Evolutionary conservation across 1,139 yeast species (phyloP).

Genomic region (Candida dubliniensis): DNA sequence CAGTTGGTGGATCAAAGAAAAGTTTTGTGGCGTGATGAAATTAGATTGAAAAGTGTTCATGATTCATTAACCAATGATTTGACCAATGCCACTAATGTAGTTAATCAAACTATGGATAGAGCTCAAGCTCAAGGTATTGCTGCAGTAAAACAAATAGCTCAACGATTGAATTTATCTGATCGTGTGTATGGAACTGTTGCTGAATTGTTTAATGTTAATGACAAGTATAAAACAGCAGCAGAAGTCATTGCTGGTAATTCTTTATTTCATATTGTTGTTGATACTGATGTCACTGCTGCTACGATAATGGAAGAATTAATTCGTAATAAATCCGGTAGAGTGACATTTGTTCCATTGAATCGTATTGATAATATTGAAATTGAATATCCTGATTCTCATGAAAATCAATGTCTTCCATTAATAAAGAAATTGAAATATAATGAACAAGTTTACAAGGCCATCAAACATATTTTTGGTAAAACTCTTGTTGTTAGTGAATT

Average conservation of each 20-base stretch:
- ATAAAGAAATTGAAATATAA: slow-evolving; percentile 69
- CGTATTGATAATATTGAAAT: slow-evolving; percentile 44
- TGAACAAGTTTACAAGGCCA: slow-evolving; percentile 57
- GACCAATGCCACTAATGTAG: slow-evolving; percentile 54
- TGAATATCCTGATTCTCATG: slow-evolving; percentile 55
- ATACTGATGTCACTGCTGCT: slow-evolving; percentile 81
- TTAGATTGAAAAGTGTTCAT: slow-evolving; percentile 54
- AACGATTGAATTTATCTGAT: slow-evolving; percentile 50
- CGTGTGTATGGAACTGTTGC: slow-evolving; percentile 85
- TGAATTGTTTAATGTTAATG: slow-evolving; percentile 76
- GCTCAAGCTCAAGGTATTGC: slow-evolving; percentile 67
- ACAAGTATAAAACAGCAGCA: slow-evolving; percentile 80
- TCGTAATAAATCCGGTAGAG: slow-evolving; percentile 75
- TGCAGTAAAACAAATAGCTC: slow-evolving; percentile 61
- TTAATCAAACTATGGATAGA: slow-evolving; percentile 74
- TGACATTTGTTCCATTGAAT: slow-evolving; percentile 87
- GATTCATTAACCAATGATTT: slow-evolving; percentile 60
- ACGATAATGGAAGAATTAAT: slow-evolving; percentile 72
- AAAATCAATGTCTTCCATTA: slow-evolving; percentile 67
- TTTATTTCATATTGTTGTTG: slow-evolving; percentile 86
- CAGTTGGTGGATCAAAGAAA: slow-evolving; percentile 66
- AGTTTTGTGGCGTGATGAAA: slow-evolving; percentile 77
- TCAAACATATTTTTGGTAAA: slow-evolving; percentile 77
- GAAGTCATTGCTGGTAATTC: slow-evolving; percentile 90
- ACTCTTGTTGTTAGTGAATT: slow-evolving; percentile 76